A percentile compares a stretch with the other conserved stretches of the same genome.
phyloP scores from a whole-genome alignment of 495 filamentous ascomycete species.

The Daldinia bambusicola region DNA sequence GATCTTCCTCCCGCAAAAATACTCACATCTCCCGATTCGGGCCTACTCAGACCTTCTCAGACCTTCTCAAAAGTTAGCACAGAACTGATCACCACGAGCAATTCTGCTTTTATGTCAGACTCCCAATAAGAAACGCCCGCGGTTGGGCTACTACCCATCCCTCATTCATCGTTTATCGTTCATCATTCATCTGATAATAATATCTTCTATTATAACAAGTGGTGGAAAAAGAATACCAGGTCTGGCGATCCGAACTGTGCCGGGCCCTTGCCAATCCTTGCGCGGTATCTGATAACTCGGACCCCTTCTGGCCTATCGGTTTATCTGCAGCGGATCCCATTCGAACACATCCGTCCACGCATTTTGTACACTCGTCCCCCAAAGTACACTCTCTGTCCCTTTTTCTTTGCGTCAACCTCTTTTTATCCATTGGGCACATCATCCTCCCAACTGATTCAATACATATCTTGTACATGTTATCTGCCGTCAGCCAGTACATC shows the following conservation, averaged over 20 bases:
- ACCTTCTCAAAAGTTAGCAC: constrained; percentile 18
- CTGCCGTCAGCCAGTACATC: constrained; percentile 16
- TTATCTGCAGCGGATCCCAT: constrained; percentile 45
- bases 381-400: constrained; percentile 27
- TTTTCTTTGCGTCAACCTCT: constrained; percentile 28
- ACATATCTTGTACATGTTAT: constrained; percentile 43
- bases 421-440: constrained; percentile 33
- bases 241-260: constrained; percentile 37
- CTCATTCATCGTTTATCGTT: neutral
- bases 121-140: neutral
- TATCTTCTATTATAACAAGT: constrained; percentile 26
- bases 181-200: neutral
- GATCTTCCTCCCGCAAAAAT: constrained; percentile 3
- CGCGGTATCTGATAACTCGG: constrained; percentile 43
- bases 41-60: constrained; percentile 39
- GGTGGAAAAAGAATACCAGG: constrained; percentile 12
- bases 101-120: constrained; percentile 15
- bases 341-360: constrained; percentile 35
- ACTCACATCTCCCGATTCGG: constrained; percentile 42
- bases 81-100: constrained; percentile 11
- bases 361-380: constrained; percentile 30
- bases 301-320: constrained; percentile 45
- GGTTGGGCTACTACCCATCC: constrained; percentile 9
- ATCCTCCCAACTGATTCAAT: constrained; percentile 26
- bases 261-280: constrained; percentile 36